phyloP scores from a whole-genome alignment of 768 basidiomycete genomes.

The Pisolithus albus region DNA sequence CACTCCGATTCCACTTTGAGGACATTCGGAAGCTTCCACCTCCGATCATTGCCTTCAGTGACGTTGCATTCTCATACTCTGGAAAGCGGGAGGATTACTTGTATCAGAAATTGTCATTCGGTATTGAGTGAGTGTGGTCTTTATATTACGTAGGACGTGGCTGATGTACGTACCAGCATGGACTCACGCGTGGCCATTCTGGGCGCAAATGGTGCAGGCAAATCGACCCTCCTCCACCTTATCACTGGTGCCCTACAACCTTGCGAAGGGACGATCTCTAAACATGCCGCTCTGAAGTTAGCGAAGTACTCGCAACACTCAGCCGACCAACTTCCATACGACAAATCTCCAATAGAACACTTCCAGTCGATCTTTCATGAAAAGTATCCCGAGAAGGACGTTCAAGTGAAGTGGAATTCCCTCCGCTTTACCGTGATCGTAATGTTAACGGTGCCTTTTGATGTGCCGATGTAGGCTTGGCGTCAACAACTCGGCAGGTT shows the following conservation, averaged over 20 bases:
- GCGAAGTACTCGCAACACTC: conserved; percentile 99
- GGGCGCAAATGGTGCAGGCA: conserved; percentile 93
- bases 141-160: conserved; percentile 1
- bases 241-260: conserved; percentile 82
- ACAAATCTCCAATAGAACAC: conserved; percentile 86
- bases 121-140: conserved; percentile 76
- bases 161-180: conserved; percentile 48
- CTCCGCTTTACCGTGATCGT: conserved; percentile 5
- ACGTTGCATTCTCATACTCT: conserved; percentile 93
- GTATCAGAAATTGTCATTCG: conserved; percentile 86
- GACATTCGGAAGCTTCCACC: conserved; percentile 90
- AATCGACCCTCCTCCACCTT: conserved; percentile 86
- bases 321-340: conserved; percentile 96
- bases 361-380: conserved; percentile 73
- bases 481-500: conserved; percentile 91
- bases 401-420: conserved; percentile 37
- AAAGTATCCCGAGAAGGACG: conserved; percentile 93
- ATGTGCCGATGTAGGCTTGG: conserved; percentile 67
- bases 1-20: conserved; percentile 92
- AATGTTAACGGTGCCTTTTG: conserved; percentile 3
- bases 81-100: conserved; percentile 84
- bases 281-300: conserved; percentile 86
- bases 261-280: conserved; percentile 77
- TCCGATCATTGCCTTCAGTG: conserved; percentile 93
- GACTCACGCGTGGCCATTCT: conserved; percentile 94